These are phyloP conservation scores for Colletotrichum magnum DNA, from an alignment of 2,329 filamentous ascomycete genomes.

Conservation along the genomic window DNA sequence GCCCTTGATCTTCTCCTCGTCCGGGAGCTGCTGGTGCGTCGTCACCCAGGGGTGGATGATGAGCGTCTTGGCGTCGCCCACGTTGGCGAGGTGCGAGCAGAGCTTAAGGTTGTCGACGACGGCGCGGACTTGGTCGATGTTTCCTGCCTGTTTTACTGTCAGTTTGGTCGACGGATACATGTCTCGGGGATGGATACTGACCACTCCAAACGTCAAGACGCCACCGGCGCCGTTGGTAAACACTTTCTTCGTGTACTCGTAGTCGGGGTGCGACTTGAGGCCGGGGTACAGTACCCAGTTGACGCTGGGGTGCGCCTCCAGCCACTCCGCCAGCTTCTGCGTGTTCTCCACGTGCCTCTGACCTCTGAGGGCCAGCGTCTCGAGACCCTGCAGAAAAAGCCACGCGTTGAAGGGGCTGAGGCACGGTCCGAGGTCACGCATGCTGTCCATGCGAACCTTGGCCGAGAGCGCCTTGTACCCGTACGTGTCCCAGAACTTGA, in stretches of 20 bases:
- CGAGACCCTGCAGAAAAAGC: conserved; percentile 77
- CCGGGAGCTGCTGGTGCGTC: conserved; percentile 78
- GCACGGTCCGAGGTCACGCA: conserved; percentile 76
- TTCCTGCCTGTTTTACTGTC: conserved; percentile 43
- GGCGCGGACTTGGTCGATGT: conserved; percentile 51
- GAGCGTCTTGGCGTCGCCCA: conserved; percentile 80
- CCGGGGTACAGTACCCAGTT: conserved; percentile 82
- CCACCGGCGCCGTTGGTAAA: conserved; percentile 78
- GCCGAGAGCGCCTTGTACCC: conserved; percentile 76
- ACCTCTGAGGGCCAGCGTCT: conserved; percentile 76
- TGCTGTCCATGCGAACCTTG: conserved; percentile 77
- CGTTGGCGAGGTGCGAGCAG: conserved; percentile 81
- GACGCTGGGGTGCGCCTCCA: conserved; percentile 77
- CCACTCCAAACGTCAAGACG: conserved; percentile 79
- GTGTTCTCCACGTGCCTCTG: conserved; percentile 79
- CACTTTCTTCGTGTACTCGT: conserved; percentile 77
- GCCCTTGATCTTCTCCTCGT: conserved; percentile 74
- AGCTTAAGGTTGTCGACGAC: conserved; percentile 83
- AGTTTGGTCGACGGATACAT: conserved; percentile 53
- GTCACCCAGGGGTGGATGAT: conserved; percentile 82
- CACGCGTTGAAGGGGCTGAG: conserved; percentile 82
- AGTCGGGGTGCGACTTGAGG: conserved; percentile 74
- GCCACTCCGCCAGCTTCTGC: conserved; percentile 75
- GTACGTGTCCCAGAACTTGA: conserved; percentile 81
- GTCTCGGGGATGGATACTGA: neutral